A percentile compares a stretch with the other conserved stretches of the same genome.
Conservation (phyloP, 257 asterid genomes). For the Ilex asprella region DNA sequence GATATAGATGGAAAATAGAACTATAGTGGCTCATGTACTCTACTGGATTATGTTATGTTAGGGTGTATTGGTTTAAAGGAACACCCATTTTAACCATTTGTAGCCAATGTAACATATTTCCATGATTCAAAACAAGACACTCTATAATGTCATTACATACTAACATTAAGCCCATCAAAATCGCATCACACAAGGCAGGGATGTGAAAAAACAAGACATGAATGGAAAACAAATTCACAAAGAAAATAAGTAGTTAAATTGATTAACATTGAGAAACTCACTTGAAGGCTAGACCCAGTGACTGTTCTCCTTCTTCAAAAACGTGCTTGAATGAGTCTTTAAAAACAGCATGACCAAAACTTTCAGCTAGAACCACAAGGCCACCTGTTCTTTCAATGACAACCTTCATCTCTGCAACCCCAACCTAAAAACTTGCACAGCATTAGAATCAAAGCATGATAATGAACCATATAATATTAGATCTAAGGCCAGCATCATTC, state of each 20-base stretch:
- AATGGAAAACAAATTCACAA: background rate
- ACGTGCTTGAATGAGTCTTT: constrained; percentile 84
- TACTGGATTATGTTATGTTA: too few relatives aligned
- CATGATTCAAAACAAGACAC: too few relatives aligned
- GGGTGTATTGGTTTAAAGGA: too few relatives aligned
- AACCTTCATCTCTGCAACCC: constrained; percentile 98
- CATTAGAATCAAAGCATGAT: constrained; percentile 4
- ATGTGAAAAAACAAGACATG: background rate
- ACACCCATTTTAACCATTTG: too few relatives aligned
- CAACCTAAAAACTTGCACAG: constrained; percentile 51
- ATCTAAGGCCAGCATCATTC: too few relatives aligned
- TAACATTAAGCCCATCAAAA: too few relatives aligned
- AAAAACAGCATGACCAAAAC: constrained; percentile 97
- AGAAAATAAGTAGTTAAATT: background rate
- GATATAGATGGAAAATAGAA: too few relatives aligned
- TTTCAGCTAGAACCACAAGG: constrained; percentile 87
- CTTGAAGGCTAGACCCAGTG: constrained; percentile 94
- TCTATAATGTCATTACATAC: too few relatives aligned
- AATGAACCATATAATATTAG: background rate
- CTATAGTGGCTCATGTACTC: too few relatives aligned
- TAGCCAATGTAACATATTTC: too few relatives aligned
- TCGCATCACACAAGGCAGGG: too few relatives aligned
- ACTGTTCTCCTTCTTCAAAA: constrained; percentile 84
- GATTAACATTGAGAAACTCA: constrained; percentile 32
- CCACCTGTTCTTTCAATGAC: constrained; percentile 97